Percentiles rank a stretch among this genome's conserved stretches.
phyloP scores from a whole-genome alignment of 257 asterid genomes.

The Solanum sparsipilum region DNA sequence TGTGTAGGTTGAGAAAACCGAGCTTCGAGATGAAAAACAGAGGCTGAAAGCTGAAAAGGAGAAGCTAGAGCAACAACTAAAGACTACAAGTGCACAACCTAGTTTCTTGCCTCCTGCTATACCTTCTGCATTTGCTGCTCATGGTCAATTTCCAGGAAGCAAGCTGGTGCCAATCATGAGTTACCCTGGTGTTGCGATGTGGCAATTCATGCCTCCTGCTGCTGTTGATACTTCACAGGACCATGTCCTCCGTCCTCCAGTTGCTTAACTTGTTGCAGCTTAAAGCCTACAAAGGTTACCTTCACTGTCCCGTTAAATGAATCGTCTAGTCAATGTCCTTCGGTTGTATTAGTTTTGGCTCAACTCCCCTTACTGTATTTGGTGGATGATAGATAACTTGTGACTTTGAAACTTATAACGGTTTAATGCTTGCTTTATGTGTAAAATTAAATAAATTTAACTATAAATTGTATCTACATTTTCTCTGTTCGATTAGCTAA shows the following conservation, averaged over 20 bases:
- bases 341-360: conserved; percentile 20
- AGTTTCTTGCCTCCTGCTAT: conserved; percentile 52
- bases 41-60: conserved; percentile 85
- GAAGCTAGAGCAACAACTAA: conserved; percentile 81
- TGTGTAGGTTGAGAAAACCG: conserved; percentile 69
- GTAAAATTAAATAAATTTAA: conserved; percentile 17
- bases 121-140: conserved; percentile 55
- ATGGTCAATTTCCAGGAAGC: conserved; percentile 54
- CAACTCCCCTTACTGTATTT: conserved; percentile 28
- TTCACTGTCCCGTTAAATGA: conserved; percentile 13
- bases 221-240: conserved; percentile 95
- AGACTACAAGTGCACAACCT: conserved; percentile 46
- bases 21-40: conserved; percentile 92
- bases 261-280: conserved; percentile 43
- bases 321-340: conserved; percentile 12
- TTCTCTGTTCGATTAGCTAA: not conserved
- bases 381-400: conserved; percentile 15
- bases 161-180: conserved; percentile 79
- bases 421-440: conserved; percentile 15
- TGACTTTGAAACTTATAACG: not conserved
- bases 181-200: conserved; percentile 95
- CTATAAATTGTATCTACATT: not conserved
- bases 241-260: conserved; percentile 96
- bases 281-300: not conserved
- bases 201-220: conserved; percentile 99